These are phyloP conservation scores for Cinchona pubescens DNA, from an alignment of 257 asterid genomes.

Conservation along the genomic window DNA sequence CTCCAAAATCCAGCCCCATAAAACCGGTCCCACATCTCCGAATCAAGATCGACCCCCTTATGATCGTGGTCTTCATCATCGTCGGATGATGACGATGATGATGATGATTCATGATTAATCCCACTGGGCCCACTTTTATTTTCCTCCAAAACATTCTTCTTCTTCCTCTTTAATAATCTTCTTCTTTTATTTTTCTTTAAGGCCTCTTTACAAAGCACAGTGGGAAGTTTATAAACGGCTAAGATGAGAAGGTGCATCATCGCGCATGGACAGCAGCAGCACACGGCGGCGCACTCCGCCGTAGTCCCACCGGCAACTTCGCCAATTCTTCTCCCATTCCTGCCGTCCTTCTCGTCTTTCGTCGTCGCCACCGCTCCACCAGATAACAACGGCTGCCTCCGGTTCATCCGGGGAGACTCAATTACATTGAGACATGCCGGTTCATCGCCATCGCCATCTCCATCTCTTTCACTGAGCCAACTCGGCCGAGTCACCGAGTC, in stretches of 20 bases:
- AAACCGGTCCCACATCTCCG: constrained; percentile 70
- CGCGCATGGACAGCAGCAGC: constrained; percentile 80
- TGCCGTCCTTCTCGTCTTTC: constrained; percentile 10
- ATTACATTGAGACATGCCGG: not conserved
- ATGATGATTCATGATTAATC: not conserved
- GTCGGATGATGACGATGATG: constrained; percentile 3
- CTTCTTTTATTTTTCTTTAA: constrained; percentile 35
- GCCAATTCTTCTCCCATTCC: constrained; percentile 36
- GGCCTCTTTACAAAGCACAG: constrained; percentile 67
- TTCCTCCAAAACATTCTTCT: constrained; percentile 10
- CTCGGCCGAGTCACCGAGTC: not conserved
- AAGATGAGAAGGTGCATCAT: constrained; percentile 49
- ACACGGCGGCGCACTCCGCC: constrained; percentile 84
- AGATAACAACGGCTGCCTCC: constrained; percentile 26
- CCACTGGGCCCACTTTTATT: not conserved
- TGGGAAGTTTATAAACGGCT: constrained; percentile 69
- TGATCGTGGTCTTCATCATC: constrained; percentile 18
- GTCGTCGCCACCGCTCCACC: constrained; percentile 6
- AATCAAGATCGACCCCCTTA: constrained; percentile 41
- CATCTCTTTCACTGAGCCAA: not conserved
- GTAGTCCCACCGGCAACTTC: constrained; percentile 79
- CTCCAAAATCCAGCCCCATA: constrained; percentile 84
- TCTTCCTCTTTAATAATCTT: constrained; percentile 36
- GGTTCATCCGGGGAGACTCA: constrained; percentile 19
- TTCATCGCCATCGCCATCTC: not conserved